A percentile compares a stretch with the other conserved stretches of the same genome.
phyloP scores from a whole-genome alignment of 1,139 yeast genomes.

The Zygotorulaspora mrakii region DNA sequence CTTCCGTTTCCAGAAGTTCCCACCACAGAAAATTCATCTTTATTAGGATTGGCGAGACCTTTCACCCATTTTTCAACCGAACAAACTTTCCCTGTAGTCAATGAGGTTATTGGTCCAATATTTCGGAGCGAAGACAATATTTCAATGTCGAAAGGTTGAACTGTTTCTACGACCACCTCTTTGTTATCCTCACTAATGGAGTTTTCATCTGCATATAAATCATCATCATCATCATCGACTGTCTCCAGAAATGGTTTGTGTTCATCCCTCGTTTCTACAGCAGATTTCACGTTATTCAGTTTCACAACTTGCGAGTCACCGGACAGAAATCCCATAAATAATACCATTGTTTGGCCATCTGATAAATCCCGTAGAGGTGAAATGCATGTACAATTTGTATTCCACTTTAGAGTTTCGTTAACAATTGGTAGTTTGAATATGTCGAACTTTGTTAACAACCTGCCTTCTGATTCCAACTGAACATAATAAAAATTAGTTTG shows the following conservation, averaged over 20 bases:
- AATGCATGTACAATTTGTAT: constrained; percentile 28
- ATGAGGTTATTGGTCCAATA: constrained; percentile 71
- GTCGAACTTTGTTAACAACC: constrained; percentile 31
- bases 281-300: constrained; percentile 33
- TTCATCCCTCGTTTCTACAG: constrained; percentile 27
- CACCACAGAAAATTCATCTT: constrained; percentile 60
- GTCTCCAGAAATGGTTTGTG: constrained; percentile 15
- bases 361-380: constrained; percentile 21
- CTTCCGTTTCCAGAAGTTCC: constrained; percentile 65
- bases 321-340: constrained; percentile 34
- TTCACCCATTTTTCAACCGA: constrained; percentile 54
- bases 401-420: constrained; percentile 30
- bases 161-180: constrained; percentile 36
- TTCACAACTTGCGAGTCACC: constrained; percentile 33
- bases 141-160: constrained; percentile 40
- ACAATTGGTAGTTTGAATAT: constrained; percentile 32
- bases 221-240: constrained; percentile 35
- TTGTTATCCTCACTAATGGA: constrained; percentile 33
- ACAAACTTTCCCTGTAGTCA: constrained; percentile 59
- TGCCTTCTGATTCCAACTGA: constrained; percentile 32
- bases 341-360: constrained; percentile 19
- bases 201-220: constrained; percentile 32
- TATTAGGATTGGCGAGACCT: constrained; percentile 66
- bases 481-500: constrained; percentile 28
- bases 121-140: constrained; percentile 56